Evolutionary conservation across 2,329 filamentous ascomycete genomes (phyloP).

Genomic region (Aspergillus fischeri): DNA sequence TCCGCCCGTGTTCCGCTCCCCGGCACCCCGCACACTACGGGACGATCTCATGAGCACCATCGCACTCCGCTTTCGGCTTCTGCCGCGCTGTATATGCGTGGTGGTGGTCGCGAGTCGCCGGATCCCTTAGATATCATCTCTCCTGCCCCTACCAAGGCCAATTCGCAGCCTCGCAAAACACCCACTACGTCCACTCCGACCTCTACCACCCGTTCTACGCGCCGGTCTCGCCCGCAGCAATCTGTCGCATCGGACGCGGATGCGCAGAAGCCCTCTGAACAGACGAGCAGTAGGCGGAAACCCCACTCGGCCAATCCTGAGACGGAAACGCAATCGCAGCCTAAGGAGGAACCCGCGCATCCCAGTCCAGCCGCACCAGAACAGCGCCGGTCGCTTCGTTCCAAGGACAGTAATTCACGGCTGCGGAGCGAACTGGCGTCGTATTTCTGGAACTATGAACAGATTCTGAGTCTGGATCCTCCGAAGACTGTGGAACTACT

Average conservation of each 20-base stretch:
- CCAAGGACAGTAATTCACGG: conserved; percentile 73
- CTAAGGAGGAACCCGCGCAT: not conserved
- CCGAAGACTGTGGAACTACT: conserved; percentile 72
- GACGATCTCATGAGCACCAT: conserved; percentile 15
- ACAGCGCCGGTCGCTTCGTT: conserved; percentile 74
- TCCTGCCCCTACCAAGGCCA: conserved; percentile 8
- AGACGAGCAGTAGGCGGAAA: conserved; percentile 6
- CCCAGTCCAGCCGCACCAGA: conserved; percentile 4
- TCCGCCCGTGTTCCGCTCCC: not conserved
- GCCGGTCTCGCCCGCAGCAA: conserved; percentile 9
- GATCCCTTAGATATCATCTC: conserved; percentile 26
- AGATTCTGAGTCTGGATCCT: conserved; percentile 81
- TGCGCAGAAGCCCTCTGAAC: not conserved
- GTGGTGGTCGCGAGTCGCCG: conserved; percentile 22
- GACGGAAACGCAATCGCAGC: conserved; percentile 2
- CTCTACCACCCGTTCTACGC: not conserved
- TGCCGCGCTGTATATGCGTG: conserved; percentile 18
- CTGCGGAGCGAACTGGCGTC: conserved; percentile 87
- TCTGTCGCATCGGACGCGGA: conserved; percentile 2
- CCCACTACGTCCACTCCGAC: conserved; percentile 8
- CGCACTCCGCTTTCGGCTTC: conserved; percentile 10
- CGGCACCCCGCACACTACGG: conserved; percentile 14
- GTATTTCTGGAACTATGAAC: conserved; percentile 93
- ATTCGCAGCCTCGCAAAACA: not conserved
- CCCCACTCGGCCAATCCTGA: not conserved